phyloP scores from a whole-genome alignment of 495 filamentous ascomycete species.

The Penicillium lividum region DNA sequence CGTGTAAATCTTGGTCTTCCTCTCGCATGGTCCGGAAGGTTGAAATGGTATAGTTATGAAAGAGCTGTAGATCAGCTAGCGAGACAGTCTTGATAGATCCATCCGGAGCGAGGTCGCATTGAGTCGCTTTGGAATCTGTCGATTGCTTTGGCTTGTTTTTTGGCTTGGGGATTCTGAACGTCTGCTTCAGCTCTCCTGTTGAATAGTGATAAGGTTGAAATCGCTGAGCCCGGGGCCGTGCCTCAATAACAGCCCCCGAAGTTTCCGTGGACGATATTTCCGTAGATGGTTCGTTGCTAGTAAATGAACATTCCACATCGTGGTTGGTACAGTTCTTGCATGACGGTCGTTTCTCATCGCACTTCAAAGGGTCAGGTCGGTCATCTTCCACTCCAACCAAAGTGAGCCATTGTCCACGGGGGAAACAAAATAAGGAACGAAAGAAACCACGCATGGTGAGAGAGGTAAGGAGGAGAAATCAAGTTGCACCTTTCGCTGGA shows the following conservation, averaged over 20 bases:
- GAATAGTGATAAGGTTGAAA: constrained; percentile 31
- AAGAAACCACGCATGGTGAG: constrained; percentile 8
- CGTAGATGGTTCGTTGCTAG: constrained; percentile 5
- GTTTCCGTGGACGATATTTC: neutral
- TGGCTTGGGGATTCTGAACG: constrained; percentile 11
- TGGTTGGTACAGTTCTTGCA: constrained; percentile 35
- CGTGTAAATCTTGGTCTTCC: constrained; percentile 5
- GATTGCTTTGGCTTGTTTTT: neutral
- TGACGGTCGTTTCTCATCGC: constrained; percentile 37
- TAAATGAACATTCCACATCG: constrained; percentile 32
- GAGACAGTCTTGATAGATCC: constrained; percentile 23
- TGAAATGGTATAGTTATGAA: constrained; percentile 39
- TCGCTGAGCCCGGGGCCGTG: constrained; percentile 13
- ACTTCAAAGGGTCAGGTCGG: constrained; percentile 25
- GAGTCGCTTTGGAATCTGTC: constrained; percentile 9
- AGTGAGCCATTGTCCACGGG: neutral
- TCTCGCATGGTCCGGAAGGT: constrained; percentile 36
- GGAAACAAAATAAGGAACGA: constrained; percentile 3
- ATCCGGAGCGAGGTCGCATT: constrained; percentile 10
- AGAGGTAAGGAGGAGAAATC: neutral
- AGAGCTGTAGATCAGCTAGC: constrained; percentile 36
- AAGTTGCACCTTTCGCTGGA: neutral
- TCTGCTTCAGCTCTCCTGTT: constrained; percentile 11
- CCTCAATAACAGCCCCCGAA: neutral
- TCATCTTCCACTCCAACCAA: neutral